These are phyloP conservation scores for Actinomortierella ambigua DNA, from an alignment of 371 early-diverging fungal genomes.

Conservation along the genomic window DNA sequence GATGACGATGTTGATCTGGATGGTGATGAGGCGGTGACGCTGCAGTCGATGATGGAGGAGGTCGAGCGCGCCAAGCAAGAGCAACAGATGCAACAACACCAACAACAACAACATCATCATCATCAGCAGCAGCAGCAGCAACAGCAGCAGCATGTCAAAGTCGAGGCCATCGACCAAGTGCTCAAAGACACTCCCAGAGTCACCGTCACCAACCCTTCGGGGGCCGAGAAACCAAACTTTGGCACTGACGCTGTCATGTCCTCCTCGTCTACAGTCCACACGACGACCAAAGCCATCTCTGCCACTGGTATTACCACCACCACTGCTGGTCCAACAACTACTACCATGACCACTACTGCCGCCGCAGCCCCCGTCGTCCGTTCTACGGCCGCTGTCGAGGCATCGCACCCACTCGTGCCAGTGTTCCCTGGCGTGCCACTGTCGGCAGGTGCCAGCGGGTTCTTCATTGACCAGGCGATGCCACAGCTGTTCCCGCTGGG, in stretches of 20 bases:
- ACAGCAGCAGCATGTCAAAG: not conserved
- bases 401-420: no score
- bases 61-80: no score
- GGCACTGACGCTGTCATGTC: no score
- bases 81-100: slow-evolving; percentile 11
- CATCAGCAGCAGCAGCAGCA: not conserved
- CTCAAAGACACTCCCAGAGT: no score
- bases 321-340: not conserved
- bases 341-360: not conserved
- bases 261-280: no score
- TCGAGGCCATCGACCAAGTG: no score
- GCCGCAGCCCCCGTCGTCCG: not conserved
- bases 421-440: slow-evolving; percentile 21
- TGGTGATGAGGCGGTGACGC: slow-evolving; percentile 22
- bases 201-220: no score
- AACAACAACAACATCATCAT: slow-evolving; percentile 12
- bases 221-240: no score
- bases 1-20: slow-evolving; percentile 19
- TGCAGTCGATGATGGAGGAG: slow-evolving; percentile 5
- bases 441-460: slow-evolving; percentile 32
- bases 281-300: no score
- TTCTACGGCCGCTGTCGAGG: no score
- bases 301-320: not conserved
- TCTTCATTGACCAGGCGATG: slow-evolving; percentile 23
- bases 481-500: slow-evolving; percentile 37